A percentile compares a stretch with the other conserved stretches of the same genome.
Conservation (phyloP, 257 asterid genomes). For the Fraxinus pennsylvanica region DNA sequence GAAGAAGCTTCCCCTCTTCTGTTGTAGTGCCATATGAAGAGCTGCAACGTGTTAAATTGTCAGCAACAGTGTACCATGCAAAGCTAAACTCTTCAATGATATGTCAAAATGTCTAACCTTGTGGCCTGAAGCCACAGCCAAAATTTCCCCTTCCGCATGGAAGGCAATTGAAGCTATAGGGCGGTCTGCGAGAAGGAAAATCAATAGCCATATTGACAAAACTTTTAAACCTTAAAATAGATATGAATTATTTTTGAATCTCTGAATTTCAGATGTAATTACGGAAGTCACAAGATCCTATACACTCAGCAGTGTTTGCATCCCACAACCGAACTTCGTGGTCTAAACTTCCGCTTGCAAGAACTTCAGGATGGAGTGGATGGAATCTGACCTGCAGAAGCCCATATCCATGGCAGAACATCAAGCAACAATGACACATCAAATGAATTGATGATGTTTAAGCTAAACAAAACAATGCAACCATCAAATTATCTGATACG, state of each 20-base stretch:
- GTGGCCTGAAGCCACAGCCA: constrained; percentile 99
- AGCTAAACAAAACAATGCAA: constrained; percentile 29
- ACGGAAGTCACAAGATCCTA: constrained; percentile 94
- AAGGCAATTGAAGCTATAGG: constrained; percentile 98
- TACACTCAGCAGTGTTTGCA: constrained; percentile 82
- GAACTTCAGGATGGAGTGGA: constrained; percentile 76
- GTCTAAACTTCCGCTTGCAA: constrained; percentile 98
- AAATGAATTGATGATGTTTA: background rate
- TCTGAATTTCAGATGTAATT: constrained; percentile 35
- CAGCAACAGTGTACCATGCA: constrained; percentile 25
- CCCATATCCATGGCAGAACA: constrained; percentile 29
- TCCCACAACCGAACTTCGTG: constrained; percentile 98
- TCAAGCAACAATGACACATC: constrained; percentile 20
- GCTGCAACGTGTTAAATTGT: constrained; percentile 55
- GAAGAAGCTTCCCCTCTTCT: constrained; percentile 77
- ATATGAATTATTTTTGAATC: background rate
- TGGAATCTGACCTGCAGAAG: constrained; percentile 90
- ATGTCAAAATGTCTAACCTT: constrained; percentile 62
- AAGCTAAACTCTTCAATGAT: constrained; percentile 20
- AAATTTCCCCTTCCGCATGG: constrained; percentile 91
- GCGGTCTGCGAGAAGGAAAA: constrained; percentile 59
- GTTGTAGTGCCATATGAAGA: constrained; percentile 89
- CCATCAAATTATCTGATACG: background rate
- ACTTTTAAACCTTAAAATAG: constrained; percentile 11
- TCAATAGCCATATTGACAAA: constrained; percentile 20